Percentiles rank a stretch among this genome's conserved stretches.
phyloP scores from a whole-genome alignment of 148 eudicot genomes.

The Diospyros lotus region DNA sequence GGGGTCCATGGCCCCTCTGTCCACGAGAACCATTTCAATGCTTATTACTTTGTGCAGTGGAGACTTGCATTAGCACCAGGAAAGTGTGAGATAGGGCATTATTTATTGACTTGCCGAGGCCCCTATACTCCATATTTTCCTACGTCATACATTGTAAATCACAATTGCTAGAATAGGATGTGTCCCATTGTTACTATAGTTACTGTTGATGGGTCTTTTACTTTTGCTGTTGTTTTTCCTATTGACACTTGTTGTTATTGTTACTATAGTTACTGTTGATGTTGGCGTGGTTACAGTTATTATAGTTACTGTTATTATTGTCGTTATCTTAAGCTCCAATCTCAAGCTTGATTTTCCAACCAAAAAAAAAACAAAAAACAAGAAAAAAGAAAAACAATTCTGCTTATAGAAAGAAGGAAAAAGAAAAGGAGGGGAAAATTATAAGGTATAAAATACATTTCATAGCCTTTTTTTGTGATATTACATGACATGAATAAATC shows the following conservation, averaged over 20 bases:
- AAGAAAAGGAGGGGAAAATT: background rate
- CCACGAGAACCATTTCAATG: background rate
- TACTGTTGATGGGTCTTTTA: too few species aligned
- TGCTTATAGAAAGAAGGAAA: background rate
- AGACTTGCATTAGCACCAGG: background rate
- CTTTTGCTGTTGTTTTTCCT: too few species aligned
- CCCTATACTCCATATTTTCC: background rate
- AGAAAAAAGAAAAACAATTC: too few species aligned
- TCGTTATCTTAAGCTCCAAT: background rate
- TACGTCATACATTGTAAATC: background rate
- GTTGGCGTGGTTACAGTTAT: background rate
- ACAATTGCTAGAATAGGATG: background rate
- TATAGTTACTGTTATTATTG: background rate
- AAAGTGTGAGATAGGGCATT: background rate
- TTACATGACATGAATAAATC: background rate
- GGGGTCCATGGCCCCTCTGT: background rate
- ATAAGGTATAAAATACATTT: background rate
- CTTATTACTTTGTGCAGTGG: background rate
- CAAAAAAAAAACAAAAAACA: too few species aligned
- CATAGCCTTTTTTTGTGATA: background rate
- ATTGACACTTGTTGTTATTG: background rate
- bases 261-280: background rate
- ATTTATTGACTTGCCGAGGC: background rate
- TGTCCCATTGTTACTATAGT: too few species aligned
- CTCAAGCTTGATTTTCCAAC: background rate